Conservation (phyloP, 2,329 filamentous ascomycete species). For the Pestalotiopsis sp. region DNA sequence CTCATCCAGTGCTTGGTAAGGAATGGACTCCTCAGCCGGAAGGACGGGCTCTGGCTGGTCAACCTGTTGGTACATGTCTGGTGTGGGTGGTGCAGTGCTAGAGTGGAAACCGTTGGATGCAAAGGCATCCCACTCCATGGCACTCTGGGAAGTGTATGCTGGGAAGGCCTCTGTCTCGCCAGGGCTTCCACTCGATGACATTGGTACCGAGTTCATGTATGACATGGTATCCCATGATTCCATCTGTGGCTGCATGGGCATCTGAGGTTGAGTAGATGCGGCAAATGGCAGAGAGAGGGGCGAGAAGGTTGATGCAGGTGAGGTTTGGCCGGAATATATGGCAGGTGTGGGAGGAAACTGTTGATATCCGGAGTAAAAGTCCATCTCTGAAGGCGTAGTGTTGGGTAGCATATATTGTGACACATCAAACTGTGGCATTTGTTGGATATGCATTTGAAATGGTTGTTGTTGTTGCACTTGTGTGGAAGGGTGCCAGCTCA, state of each 20-base stretch:
- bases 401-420: constrained; percentile 42
- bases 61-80: constrained; percentile 57
- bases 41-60: constrained; percentile 50
- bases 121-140: constrained; percentile 49
- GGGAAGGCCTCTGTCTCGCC: constrained; percentile 34
- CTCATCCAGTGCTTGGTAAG: constrained; percentile 53
- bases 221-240: constrained; percentile 39
- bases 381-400: constrained; percentile 41
- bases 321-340: constrained; percentile 60
- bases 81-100: constrained; percentile 59
- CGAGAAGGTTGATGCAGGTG: constrained; percentile 57
- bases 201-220: constrained; percentile 32
- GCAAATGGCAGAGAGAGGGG: constrained; percentile 53
- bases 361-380: constrained; percentile 42
- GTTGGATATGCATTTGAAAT: constrained; percentile 36
- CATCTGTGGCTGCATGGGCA: constrained; percentile 41
- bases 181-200: constrained; percentile 25
- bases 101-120: constrained; percentile 45
- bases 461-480: constrained; percentile 41
- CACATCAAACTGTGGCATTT: constrained; percentile 35
- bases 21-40: constrained; percentile 51
- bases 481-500: constrained; percentile 77
- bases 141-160: constrained; percentile 25
- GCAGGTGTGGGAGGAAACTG: constrained; percentile 55
- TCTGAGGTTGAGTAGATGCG: constrained; percentile 30